Percentiles rank a stretch among this genome's conserved stretches.
phyloP scores from a whole-genome alignment of 495 filamentous ascomycete genomes.

The Choiromyces venosus region DNA sequence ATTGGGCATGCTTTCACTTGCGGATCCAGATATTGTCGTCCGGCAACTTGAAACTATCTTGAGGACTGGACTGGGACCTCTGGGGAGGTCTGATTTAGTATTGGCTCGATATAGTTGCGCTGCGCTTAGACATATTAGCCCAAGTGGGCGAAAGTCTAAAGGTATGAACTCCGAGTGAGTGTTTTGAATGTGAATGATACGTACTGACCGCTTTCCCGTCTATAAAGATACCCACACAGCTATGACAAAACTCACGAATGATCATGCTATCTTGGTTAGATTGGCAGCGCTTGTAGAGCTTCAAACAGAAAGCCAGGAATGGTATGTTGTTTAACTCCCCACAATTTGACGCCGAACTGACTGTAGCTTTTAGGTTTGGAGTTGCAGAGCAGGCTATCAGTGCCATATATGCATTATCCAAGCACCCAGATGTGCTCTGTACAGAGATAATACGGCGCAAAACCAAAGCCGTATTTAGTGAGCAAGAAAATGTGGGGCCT shows the following conservation, averaged over 20 bases:
- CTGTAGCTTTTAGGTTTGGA: constrained; percentile 50
- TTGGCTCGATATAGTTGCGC: constrained; percentile 93
- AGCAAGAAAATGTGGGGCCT: constrained; percentile 38
- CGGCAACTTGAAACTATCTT: constrained; percentile 92
- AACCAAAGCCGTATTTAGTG: constrained; percentile 71
- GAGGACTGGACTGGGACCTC: constrained; percentile 74
- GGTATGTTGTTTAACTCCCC: constrained; percentile 51
- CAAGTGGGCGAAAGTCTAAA: constrained; percentile 71
- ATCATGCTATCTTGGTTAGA: constrained; percentile 75
- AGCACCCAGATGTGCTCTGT: constrained; percentile 89
- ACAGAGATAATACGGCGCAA: constrained; percentile 85
- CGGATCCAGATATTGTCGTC: constrained; percentile 84
- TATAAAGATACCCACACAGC: constrained; percentile 55
- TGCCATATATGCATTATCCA: constrained; percentile 90
- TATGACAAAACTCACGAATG: constrained; percentile 77
- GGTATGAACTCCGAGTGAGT: constrained; percentile 13
- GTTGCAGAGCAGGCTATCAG: constrained; percentile 96
- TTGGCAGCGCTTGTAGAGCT: constrained; percentile 81
- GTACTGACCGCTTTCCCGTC: constrained; percentile 23
- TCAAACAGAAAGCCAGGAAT: constrained; percentile 83
- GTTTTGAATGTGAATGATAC: not conserved
- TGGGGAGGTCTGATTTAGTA: constrained; percentile 74
- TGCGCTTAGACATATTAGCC: constrained; percentile 81
- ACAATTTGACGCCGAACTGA: not conserved
- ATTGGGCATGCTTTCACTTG: constrained; percentile 91